Base-by-base conservation (phyloP, 208 protist genomes). In the Trypanosoma rangeli region DNA sequence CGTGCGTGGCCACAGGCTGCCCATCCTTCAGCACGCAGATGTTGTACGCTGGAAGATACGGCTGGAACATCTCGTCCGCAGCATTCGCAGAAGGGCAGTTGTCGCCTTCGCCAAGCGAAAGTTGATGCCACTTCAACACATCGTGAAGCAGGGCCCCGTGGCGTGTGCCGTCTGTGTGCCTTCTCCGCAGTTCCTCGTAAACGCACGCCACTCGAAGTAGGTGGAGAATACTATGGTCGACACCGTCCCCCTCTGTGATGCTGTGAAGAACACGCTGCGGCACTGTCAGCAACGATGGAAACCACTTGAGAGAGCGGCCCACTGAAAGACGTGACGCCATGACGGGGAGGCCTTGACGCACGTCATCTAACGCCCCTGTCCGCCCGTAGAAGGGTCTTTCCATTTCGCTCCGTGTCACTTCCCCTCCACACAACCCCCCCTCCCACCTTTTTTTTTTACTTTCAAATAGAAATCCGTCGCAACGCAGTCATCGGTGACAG, bases 361-460 rank as follows among this genome's bases (percentile, higher is more conserved):
- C 70, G 15, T 59, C 42, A 24, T 58, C 65, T 3, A 95, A 81
- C 18, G 88, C 73, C 0, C 90, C 90, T 8, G 86, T 93, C 54
- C 90, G 84, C 8, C 87, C 90, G 58, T 93, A 95, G 58, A 86
- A 81, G 7, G 86, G 84, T 29, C 56, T 35, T 50, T 95, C 82
- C 86, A 88, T 92, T 28, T 28, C 31, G 9, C 26, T 57, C 55
- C 46, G 28, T 33, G 33, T 10, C 8, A 42, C 37, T 4, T 42
- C 4, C 37, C 37, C 37, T 42, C 10, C 37, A 10, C 37, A n/a
- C n/a, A n/a, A n/a, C n/a, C n/a, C n/a, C n/a, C n/a, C n/a, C n/a
- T n/a, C n/a, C n/a, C n/a, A n/a, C n/a, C n/a, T n/a, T n/a, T n/a
- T n/a, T n/a, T n/a, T n/a, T n/a, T n/a, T n/a, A n/a, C n/a, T n/a